Percentiles rank a stretch among this genome's conserved stretches.
These are phyloP conservation scores for Gelatoporia subvermispora DNA, from an alignment of 768 basidiomycete species.

Conservation along the genomic window DNA sequence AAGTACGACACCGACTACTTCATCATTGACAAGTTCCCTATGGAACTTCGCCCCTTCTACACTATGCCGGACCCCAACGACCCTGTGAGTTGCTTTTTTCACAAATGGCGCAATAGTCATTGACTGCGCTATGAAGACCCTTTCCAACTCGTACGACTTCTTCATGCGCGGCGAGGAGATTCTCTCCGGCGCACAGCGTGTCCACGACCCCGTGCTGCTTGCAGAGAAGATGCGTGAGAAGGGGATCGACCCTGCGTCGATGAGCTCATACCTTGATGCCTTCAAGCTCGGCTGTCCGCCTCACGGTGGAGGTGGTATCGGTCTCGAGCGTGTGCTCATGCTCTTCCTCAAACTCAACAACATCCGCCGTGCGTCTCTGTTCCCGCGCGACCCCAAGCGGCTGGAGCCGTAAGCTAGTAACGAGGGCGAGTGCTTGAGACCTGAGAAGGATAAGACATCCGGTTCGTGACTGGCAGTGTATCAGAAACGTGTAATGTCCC, in stretches of 20 bases:
- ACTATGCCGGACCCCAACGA: slow-evolving; percentile 97
- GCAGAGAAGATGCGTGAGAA: slow-evolving; percentile 79
- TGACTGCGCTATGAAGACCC: slow-evolving; percentile 42
- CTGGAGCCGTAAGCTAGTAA: slow-evolving; percentile 62
- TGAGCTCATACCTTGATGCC: slow-evolving; percentile 90
- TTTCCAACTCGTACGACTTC: slow-evolving; percentile 99
- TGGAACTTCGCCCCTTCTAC: slow-evolving; percentile 94
- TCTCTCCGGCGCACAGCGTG: slow-evolving; percentile 94
- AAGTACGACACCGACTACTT: slow-evolving; percentile 99
- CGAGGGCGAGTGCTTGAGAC: neutral
- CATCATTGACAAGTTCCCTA: slow-evolving; percentile 98
- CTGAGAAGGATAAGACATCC: neutral
- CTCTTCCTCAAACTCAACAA: slow-evolving; percentile 96
- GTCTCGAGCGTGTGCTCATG: slow-evolving; percentile 94
- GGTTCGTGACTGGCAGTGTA: slow-evolving; percentile 1
- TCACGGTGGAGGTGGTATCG: slow-evolving; percentile 96
- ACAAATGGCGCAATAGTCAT: neutral
- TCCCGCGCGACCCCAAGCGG: slow-evolving; percentile 96
- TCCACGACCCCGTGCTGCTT: slow-evolving; percentile 85
- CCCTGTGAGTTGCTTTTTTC: slow-evolving; percentile 47
- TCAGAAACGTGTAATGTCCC: neutral
- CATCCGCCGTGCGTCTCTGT: slow-evolving; percentile 86
- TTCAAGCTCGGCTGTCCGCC: slow-evolving; percentile 95
- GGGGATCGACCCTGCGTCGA: slow-evolving; percentile 86
- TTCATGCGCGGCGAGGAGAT: slow-evolving; percentile 99